These are phyloP conservation scores for Xylaria sp. DNA, from an alignment of 2,329 filamentous ascomycete species.

Conservation along the genomic window DNA sequence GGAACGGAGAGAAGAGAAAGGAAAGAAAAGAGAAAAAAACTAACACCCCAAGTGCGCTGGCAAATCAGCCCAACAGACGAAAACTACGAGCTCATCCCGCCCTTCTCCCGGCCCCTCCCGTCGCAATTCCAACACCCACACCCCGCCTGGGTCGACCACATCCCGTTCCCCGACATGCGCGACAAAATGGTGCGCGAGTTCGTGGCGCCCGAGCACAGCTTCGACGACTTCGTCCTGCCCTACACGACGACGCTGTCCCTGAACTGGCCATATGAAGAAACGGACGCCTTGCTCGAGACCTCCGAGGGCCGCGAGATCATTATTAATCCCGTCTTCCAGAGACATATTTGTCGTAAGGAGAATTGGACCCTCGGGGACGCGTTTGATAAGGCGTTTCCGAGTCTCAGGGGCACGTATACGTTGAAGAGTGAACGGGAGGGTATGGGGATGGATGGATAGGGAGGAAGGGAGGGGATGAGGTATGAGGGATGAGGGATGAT, in stretches of 20 bases:
- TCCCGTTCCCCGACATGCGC: constrained; percentile 75
- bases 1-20: too few species aligned
- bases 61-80: constrained; percentile 72
- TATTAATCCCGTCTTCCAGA: constrained; percentile 83
- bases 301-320: constrained; percentile 59
- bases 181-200: constrained; percentile 38
- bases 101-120: constrained; percentile 62
- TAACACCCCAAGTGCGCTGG: constrained; percentile 58
- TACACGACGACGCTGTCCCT: constrained; percentile 71
- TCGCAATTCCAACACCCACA: constrained; percentile 64
- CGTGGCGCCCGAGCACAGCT: constrained; percentile 49
- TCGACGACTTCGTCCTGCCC: constrained; percentile 78
- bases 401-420: constrained; percentile 42
- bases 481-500: neutral
- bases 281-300: constrained; percentile 60
- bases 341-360: constrained; percentile 65
- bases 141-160: constrained; percentile 75
- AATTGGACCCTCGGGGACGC: constrained; percentile 76
- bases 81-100: constrained; percentile 72
- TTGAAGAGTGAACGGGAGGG: constrained; percentile 26
- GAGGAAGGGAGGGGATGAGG: neutral
- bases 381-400: constrained; percentile 62
- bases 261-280: constrained; percentile 79
- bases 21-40: neutral
- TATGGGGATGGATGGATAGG: neutral